Evolutionary conservation across 176 grass and related monocot genomes (phyloP).

Genomic region (Phoenix dactylifera): DNA sequence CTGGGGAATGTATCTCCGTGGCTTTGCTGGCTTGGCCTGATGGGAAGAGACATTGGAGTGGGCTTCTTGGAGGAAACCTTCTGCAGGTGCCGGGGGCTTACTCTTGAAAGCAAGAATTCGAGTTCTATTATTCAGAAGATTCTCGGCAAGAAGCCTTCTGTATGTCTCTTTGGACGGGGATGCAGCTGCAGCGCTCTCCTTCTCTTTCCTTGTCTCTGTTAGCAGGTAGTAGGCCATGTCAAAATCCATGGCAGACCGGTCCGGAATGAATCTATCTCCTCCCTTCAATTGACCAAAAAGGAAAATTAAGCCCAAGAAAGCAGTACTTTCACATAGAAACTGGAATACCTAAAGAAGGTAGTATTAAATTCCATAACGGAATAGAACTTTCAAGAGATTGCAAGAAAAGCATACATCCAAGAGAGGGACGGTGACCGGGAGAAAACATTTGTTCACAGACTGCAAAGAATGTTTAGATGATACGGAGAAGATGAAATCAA

Average conservation of each 20-base stretch:
- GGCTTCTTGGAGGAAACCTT: conserved; percentile 18
- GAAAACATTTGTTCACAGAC: too few relatives aligned
- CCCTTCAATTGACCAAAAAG: too few relatives aligned
- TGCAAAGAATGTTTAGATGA: too few relatives aligned
- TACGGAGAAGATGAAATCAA: too few relatives aligned
- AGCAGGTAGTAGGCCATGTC: conserved; percentile 68
- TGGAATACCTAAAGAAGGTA: too few relatives aligned
- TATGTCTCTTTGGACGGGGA: conserved; percentile 54
- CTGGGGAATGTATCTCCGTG: conserved; percentile 57
- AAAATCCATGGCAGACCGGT: conserved; percentile 61
- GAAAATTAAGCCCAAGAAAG: too few relatives aligned
- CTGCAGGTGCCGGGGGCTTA: conserved; percentile 36
- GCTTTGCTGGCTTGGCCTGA: conserved; percentile 40
- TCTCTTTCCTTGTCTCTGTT: conserved; percentile 33
- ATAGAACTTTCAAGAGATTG: too few relatives aligned
- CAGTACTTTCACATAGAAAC: background rate
- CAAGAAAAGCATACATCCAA: too few relatives aligned
- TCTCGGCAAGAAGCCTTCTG: conserved; percentile 59
- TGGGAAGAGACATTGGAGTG: conserved; percentile 19
- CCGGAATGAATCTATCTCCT: conserved; percentile 58
- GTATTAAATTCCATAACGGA: too few relatives aligned
- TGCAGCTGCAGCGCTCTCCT: conserved; percentile 32
- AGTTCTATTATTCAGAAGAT: conserved; percentile 54
- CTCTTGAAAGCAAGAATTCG: conserved; percentile 62
- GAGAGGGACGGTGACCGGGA: too few relatives aligned